These are phyloP conservation scores for Leishmania gerbilli DNA, from an alignment of 208 protist genomes.

Conservation along the genomic window DNA sequence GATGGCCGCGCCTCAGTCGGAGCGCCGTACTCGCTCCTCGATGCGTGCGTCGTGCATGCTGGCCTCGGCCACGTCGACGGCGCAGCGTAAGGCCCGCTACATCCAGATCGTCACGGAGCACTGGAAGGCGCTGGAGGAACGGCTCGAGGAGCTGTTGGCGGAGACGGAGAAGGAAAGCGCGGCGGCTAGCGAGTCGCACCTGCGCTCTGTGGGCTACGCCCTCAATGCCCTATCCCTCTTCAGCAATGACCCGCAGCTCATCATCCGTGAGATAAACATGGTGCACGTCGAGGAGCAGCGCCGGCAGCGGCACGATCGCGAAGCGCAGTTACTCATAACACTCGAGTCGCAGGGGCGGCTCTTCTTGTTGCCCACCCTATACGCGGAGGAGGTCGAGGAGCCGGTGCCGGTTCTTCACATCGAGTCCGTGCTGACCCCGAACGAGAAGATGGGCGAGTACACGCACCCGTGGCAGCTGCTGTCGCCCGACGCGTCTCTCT, in stretches of 20 bases:
- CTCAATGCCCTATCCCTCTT: constrained; percentile 42
- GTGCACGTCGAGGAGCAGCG: constrained; percentile 37
- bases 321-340: constrained; percentile 33
- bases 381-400: constrained; percentile 31
- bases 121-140: constrained; percentile 39
- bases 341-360: constrained; percentile 32
- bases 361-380: constrained; percentile 41
- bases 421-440: constrained; percentile 8
- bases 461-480: constrained; percentile 24
- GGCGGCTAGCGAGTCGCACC: constrained; percentile 18
- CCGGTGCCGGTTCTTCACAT: constrained; percentile 23
- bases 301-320: constrained; percentile 37
- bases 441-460: constrained; percentile 1
- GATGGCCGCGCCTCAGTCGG: constrained; percentile 20
- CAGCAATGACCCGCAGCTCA: constrained; percentile 28
- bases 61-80: constrained; percentile 26
- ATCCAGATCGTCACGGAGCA: constrained; percentile 26
- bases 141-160: constrained; percentile 34
- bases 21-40: constrained; percentile 20
- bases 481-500: constrained; percentile 25
- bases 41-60: constrained; percentile 31
- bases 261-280: constrained; percentile 45
- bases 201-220: constrained; percentile 26
- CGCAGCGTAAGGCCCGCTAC: constrained; percentile 33
- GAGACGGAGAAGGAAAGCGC: constrained; percentile 18